phyloP scores from a whole-genome alignment of 352 stramenopile genomes.

The Phytopythium kandeliae region DNA sequence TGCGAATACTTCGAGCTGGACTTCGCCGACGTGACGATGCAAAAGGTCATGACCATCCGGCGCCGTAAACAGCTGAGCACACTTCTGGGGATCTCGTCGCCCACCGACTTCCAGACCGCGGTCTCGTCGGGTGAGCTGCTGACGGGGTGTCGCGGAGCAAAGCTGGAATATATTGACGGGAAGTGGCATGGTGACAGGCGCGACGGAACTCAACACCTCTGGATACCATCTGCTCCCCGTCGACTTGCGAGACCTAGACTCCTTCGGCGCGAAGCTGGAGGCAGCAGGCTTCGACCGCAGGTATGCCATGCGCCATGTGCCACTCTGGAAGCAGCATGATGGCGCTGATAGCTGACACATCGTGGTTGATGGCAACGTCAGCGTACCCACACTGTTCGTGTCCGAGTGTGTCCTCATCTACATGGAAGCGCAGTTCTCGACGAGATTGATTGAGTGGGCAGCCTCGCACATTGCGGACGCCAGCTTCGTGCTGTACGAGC shows the following conservation, averaged over 20 bases:
- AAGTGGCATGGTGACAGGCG: slow-evolving; percentile 14
- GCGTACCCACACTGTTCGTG: slow-evolving; percentile 69
- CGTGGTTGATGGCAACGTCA: slow-evolving; percentile 1
- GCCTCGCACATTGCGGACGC: slow-evolving; percentile 60
- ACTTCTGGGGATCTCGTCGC: slow-evolving; percentile 31
- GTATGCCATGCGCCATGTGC: no score
- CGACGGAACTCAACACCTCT: slow-evolving; percentile 54
- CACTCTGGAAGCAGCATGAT: no score
- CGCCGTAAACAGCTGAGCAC: slow-evolving; percentile 49
- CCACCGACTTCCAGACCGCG: slow-evolving; percentile 43
- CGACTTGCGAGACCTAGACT: slow-evolving; percentile 62
- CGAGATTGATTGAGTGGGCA: slow-evolving; percentile 68
- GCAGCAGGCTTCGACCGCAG: slow-evolving; percentile 42
- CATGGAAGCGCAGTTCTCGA: slow-evolving; percentile 82
- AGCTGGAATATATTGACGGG: background rate
- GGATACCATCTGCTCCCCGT: slow-evolving; percentile 79
- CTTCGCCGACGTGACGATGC: slow-evolving; percentile 71
- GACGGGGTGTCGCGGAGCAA: background rate
- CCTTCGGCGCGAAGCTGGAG: slow-evolving; percentile 51
- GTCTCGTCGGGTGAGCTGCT: slow-evolving; percentile 29
- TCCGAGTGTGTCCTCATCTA: slow-evolving; percentile 92
- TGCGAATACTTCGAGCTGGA: slow-evolving; percentile 86
- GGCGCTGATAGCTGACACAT: background rate
- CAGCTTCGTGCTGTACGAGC: slow-evolving; percentile 86
- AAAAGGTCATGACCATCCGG: slow-evolving; percentile 78